Conservation (phyloP, 1,284 basidiomycete species). For the Athelia sp. region DNA sequence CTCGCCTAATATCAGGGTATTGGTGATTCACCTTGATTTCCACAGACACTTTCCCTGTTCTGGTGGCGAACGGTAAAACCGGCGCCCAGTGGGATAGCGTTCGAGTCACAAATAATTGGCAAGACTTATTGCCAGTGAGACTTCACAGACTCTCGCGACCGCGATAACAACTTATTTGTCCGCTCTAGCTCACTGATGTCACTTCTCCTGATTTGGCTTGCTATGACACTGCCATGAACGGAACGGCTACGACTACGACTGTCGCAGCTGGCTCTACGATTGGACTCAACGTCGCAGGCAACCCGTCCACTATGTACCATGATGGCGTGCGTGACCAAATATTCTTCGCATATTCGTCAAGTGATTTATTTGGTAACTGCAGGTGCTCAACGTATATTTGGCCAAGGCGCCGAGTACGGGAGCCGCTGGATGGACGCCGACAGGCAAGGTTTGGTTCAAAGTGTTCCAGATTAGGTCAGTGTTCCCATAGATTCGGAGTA, state of each 20-base stretch:
- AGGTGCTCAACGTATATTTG: conserved; percentile 36
- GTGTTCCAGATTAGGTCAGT: conserved; percentile 13
- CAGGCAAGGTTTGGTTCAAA: conserved; percentile 37
- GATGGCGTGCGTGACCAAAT: conserved; percentile 25
- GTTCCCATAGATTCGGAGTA: too few species aligned
- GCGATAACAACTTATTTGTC: too few species aligned
- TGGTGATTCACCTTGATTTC: too few species aligned
- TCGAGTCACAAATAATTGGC: conserved; percentile 39
- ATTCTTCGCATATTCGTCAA: not conserved
- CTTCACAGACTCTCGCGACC: too few species aligned
- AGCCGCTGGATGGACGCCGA: conserved; percentile 28
- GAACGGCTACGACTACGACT: conserved; percentile 26
- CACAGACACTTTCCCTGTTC: conserved; percentile 36
- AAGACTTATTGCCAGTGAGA: conserved; percentile 32
- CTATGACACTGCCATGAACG: conserved; percentile 29
- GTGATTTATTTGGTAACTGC: conserved; percentile 1
- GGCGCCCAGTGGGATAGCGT: conserved; percentile 36
- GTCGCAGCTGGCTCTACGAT: conserved; percentile 30
- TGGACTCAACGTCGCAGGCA: conserved; percentile 25
- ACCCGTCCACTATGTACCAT: conserved; percentile 28
- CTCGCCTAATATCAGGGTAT: too few species aligned
- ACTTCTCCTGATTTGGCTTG: conserved; percentile 34
- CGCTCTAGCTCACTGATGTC: conserved; percentile 21
- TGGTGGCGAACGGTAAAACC: conserved; percentile 30
- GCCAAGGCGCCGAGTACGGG: conserved; percentile 31